Percentiles rank a stretch among this genome's conserved stretches.
phyloP scores from a whole-genome alignment of 441 rosid genomes.

The Syzygium syzygioides region DNA sequence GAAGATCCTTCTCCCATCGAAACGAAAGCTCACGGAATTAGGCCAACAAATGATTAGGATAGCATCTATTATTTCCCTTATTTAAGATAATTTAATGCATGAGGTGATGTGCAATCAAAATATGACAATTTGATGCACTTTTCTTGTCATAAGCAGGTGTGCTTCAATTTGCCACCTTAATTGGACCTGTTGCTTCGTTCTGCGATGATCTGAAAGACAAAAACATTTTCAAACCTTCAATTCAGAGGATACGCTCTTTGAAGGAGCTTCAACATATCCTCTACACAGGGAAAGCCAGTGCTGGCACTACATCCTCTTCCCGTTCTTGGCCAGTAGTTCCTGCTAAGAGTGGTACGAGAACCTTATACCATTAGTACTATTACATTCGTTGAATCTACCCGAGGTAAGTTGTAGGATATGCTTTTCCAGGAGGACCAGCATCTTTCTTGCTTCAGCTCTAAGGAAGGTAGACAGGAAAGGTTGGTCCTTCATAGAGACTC shows the following conservation, averaged over 20 bases:
- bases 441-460: neutral
- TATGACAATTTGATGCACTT: neutral
- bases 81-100: neutral
- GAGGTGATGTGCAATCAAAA: neutral
- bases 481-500: neutral
- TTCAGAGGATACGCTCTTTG: accelerated
- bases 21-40: neutral
- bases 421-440: neutral
- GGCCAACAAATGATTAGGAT: neutral
- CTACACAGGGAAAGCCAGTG: neutral
- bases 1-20: neutral
- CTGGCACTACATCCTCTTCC: neutral
- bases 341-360: neutral
- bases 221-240: neutral
- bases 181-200: neutral
- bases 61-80: neutral
- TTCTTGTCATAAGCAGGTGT: neutral
- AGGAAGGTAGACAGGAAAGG: neutral
- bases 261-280: neutral
- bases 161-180: neutral
- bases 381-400: no score
- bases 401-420: neutral
- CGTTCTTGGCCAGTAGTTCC: neutral
- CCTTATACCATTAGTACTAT: neutral
- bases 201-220: neutral